A percentile compares a stretch with the other conserved stretches of the same genome.
These are phyloP conservation scores for Eimeria mitis DNA, from an alignment of 169 alveolate genomes.

Conservation along the genomic window DNA sequence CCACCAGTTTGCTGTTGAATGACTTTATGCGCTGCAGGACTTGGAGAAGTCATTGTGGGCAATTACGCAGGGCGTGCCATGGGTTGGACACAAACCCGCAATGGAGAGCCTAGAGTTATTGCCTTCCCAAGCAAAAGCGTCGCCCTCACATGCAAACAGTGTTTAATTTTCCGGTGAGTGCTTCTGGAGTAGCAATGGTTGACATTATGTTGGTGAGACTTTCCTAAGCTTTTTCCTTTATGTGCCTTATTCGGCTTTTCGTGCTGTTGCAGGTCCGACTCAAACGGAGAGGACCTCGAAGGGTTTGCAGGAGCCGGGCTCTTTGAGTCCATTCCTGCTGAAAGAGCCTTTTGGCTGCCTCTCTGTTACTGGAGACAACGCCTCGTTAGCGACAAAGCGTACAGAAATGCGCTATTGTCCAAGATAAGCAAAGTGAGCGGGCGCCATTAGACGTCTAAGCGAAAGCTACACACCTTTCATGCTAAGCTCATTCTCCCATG, in stretches of 20 bases:
- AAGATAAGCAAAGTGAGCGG: conserved; percentile 60
- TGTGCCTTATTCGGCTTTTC: neutral
- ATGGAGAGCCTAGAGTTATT: conserved; percentile 83
- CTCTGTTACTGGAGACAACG: conserved; percentile 75
- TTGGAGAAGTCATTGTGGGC: conserved; percentile 88
- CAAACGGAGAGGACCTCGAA: conserved; percentile 96
- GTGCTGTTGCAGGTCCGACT: conserved; percentile 91
- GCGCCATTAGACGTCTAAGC: neutral
- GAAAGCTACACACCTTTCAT: neutral
- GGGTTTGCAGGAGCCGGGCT: conserved; percentile 98
- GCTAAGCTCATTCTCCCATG: neutral
- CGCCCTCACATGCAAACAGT: conserved; percentile 83
- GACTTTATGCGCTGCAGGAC: conserved; percentile 41
- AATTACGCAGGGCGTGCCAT: conserved; percentile 93
- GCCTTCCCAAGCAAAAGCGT: conserved; percentile 88
- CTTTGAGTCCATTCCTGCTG: conserved; percentile 92
- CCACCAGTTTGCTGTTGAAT: neutral
- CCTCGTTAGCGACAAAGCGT: conserved; percentile 61
- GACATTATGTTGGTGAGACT: neutral
- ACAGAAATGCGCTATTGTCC: conserved; percentile 38
- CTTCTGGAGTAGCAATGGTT: neutral
- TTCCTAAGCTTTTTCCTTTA: neutral
- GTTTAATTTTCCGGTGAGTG: conserved; percentile 85
- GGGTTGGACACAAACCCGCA: conserved; percentile 88
- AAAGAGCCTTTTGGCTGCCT: conserved; percentile 72